These are phyloP conservation scores for Rubroboletus satanas DNA, from an alignment of 768 basidiomycete species.

Conservation along the genomic window DNA sequence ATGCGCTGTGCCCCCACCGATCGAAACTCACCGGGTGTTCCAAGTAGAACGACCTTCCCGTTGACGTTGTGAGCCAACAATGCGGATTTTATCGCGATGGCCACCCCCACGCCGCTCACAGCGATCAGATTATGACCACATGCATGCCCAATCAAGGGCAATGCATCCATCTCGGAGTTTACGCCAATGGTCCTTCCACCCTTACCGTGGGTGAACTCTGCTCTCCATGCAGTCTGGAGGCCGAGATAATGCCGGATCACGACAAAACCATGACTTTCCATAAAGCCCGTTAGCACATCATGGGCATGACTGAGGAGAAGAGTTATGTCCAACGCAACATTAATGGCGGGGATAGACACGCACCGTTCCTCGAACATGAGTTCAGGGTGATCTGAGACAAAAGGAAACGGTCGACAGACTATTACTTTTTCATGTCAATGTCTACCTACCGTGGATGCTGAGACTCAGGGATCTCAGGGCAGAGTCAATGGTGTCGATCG, in stretches of 20 bases:
- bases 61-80: constrained; percentile 57
- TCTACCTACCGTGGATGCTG: constrained; percentile 61
- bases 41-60: constrained; percentile 70
- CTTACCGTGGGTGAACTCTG: constrained; percentile 57
- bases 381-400: constrained; percentile 58
- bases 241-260: constrained; percentile 69
- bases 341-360: constrained; percentile 16
- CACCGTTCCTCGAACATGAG: constrained; percentile 62
- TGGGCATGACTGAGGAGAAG: constrained; percentile 58
- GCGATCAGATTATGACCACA: constrained; percentile 87
- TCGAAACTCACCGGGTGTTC: constrained; percentile 59
- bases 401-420: constrained; percentile 9
- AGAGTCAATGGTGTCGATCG: constrained; percentile 47
- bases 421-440: neutral
- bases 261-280: constrained; percentile 63
- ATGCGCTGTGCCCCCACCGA: neutral
- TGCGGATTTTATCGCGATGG: constrained; percentile 68
- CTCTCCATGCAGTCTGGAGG: constrained; percentile 74
- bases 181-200: constrained; percentile 68
- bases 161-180: constrained; percentile 74
- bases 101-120: constrained; percentile 69
- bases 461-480: constrained; percentile 63
- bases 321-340: constrained; percentile 4
- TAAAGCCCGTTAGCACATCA: constrained; percentile 62
- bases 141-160: constrained; percentile 55